Evolutionary conservation across 2,329 filamentous ascomycete species (phyloP).

Genomic region (Nectriaceae sp.): DNA sequence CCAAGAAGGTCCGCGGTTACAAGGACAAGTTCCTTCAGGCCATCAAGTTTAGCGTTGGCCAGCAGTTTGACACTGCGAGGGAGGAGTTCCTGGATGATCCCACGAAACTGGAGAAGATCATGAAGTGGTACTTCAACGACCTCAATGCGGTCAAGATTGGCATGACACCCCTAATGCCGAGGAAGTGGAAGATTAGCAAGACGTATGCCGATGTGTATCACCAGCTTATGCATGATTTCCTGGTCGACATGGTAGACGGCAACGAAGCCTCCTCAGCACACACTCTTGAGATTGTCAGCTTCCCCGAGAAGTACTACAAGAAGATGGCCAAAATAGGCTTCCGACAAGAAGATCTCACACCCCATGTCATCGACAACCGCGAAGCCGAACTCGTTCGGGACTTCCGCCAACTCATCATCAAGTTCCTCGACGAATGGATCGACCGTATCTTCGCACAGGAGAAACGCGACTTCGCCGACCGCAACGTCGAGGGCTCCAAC

Average conservation of each 20-base stretch:
- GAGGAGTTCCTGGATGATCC: constrained; percentile 83
- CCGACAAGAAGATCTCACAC: constrained; percentile 71
- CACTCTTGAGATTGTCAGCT: constrained; percentile 89
- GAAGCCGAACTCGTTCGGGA: constrained; percentile 89
- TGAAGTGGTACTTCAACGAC: constrained; percentile 98
- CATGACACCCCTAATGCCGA: constrained; percentile 89
- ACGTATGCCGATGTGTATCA: constrained; percentile 93
- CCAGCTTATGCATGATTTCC: constrained; percentile 90
- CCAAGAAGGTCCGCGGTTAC: constrained; percentile 90
- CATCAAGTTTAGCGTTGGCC: constrained; percentile 72
- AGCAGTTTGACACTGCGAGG: constrained; percentile 71
- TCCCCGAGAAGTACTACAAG: constrained; percentile 92
- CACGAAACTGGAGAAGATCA: constrained; percentile 77
- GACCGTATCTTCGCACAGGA: constrained; percentile 87
- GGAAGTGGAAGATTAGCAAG: constrained; percentile 93
- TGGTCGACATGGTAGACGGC: constrained; percentile 81
- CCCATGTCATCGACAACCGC: constrained; percentile 87
- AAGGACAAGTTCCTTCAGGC: constrained; percentile 92
- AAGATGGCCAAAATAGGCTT: constrained; percentile 94
- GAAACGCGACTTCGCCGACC: constrained; percentile 75
- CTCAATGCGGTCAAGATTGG: constrained; percentile 91
- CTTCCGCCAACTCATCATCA: constrained; percentile 93
- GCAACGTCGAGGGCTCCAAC: constrained; percentile 71
- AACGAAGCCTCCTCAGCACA: constrained; percentile 82
- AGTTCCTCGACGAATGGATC: constrained; percentile 96